Conservation (phyloP, 805 yeast genomes). For the Wickerhamomyces silvicola region DNA sequence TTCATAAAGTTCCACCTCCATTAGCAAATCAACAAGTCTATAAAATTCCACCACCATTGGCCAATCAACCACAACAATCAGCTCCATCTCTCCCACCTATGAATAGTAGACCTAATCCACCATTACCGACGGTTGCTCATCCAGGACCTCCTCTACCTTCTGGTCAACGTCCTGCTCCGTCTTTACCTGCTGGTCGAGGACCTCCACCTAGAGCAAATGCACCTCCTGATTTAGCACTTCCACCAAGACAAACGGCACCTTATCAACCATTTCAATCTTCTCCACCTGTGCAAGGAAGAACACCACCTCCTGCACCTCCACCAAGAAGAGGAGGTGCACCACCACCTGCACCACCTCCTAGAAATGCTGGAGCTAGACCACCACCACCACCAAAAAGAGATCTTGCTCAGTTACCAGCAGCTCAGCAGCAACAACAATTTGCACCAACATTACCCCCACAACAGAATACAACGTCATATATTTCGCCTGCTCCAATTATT, state of each 20-base stretch:
- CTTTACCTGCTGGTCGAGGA: constrained; percentile 3
- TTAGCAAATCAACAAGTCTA: constrained; percentile 11
- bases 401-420: not conserved
- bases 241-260: constrained; percentile 8
- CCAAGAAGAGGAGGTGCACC: constrained; percentile 15
- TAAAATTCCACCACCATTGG: constrained; percentile 19
- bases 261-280: constrained; percentile 16
- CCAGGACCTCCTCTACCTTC: constrained; percentile 2
- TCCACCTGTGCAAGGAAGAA: constrained; percentile 14
- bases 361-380: constrained; percentile 4
- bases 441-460: constrained; percentile 17
- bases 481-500: constrained; percentile 12
- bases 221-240: not conserved
- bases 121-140: constrained; percentile 5
- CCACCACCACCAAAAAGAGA: constrained; percentile 13
- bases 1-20: constrained; percentile 24
- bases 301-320: constrained; percentile 21
- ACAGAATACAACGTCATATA: constrained; percentile 28
- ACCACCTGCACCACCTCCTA: constrained; percentile 17
- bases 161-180: constrained; percentile 9
- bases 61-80: constrained; percentile 17
- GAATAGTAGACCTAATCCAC: too few relatives aligned
- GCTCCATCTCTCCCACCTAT: constrained; percentile 21
- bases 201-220: constrained; percentile 6
- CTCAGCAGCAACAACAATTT: not conserved